Conservation (phyloP, 805 yeast genomes). For the Zygoascus flipseniorum region DNA sequence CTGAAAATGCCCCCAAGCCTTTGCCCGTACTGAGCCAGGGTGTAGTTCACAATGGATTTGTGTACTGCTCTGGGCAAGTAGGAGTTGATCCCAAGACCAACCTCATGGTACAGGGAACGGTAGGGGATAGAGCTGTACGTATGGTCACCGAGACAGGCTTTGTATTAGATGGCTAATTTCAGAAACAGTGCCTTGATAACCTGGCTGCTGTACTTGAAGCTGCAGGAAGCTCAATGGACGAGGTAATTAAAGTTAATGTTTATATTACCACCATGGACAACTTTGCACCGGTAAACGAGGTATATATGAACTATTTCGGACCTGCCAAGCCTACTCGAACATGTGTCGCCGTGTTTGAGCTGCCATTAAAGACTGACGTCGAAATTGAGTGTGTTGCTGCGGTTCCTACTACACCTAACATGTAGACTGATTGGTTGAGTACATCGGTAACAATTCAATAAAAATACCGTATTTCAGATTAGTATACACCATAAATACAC, state of each 20-base stretch:
- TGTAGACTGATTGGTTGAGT: too few species aligned
- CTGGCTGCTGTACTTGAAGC: constrained; percentile 61
- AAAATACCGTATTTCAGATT: too few species aligned
- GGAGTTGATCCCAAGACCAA: constrained; percentile 19
- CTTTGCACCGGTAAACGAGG: constrained; percentile 78
- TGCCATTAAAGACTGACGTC: constrained; percentile 79
- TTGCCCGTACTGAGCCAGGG: constrained; percentile 90
- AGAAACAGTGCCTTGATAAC: constrained; percentile 32
- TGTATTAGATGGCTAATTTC: not conserved
- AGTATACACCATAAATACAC: too few species aligned
- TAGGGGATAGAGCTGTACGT: constrained; percentile 13
- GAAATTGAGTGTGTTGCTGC: constrained; percentile 88
- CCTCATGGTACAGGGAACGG: constrained; percentile 38
- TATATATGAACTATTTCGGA: constrained; percentile 46
- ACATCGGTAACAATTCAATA: too few species aligned
- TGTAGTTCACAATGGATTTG: constrained; percentile 59
- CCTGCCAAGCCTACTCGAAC: constrained; percentile 76
- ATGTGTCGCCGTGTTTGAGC: constrained; percentile 87
- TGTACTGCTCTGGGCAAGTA: constrained; percentile 77
- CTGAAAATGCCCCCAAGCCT: constrained; percentile 77
- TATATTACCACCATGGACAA: constrained; percentile 85
- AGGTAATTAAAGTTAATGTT: constrained; percentile 77
- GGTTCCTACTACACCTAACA: not conserved
- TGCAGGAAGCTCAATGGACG: constrained; percentile 73
- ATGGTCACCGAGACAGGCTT: not conserved